Percentiles rank a stretch among this genome's conserved stretches.
phyloP scores from a whole-genome alignment of 2,329 filamentous ascomycete genomes.

The Fusarium sp. region DNA sequence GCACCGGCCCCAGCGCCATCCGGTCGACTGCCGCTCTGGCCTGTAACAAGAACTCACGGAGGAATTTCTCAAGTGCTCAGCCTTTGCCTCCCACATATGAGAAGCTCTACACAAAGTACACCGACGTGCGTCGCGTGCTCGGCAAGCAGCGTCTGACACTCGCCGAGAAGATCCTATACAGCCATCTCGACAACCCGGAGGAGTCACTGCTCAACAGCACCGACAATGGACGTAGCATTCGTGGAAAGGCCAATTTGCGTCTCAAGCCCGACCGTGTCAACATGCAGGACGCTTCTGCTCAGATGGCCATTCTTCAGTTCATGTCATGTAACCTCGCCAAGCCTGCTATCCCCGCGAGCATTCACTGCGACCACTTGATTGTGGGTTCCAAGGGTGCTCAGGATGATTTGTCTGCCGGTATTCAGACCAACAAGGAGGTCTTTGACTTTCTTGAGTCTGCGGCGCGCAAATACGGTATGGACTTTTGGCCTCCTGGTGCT shows the following conservation, averaged over 20 bases:
- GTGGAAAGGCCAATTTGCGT: slow-evolving; percentile 91
- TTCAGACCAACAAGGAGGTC: slow-evolving; percentile 93
- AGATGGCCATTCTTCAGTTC: slow-evolving; percentile 98
- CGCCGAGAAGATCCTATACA: slow-evolving; percentile 98
- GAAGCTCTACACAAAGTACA: slow-evolving; percentile 80
- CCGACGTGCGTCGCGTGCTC: slow-evolving; percentile 77
- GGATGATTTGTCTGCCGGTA: slow-evolving; percentile 83
- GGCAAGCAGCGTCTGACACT: slow-evolving; percentile 77
- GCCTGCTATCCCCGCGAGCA: slow-evolving; percentile 94
- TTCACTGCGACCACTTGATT: slow-evolving; percentile 99
- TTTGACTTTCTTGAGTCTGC: slow-evolving; percentile 98
- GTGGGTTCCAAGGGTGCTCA: slow-evolving; percentile 92
- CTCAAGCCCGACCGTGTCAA: slow-evolving; percentile 97
- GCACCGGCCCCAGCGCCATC: slow-evolving; percentile 47
- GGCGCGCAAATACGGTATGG: slow-evolving; percentile 88
- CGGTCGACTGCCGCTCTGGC: slow-evolving; percentile 39
- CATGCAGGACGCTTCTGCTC: slow-evolving; percentile 98
- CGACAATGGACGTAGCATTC: slow-evolving; percentile 82
- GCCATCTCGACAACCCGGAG: slow-evolving; percentile 88
- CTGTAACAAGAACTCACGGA: slow-evolving; percentile 48
- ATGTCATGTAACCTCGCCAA: slow-evolving; percentile 93
- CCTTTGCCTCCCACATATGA: slow-evolving; percentile 76
- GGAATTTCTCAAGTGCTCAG: slow-evolving; percentile 52
- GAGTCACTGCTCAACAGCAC: slow-evolving; percentile 86
- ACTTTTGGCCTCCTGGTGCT: slow-evolving; percentile 94